phyloP scores from a whole-genome alignment of 2,329 filamentous ascomycete genomes.

The Hypoxylon sp. region DNA sequence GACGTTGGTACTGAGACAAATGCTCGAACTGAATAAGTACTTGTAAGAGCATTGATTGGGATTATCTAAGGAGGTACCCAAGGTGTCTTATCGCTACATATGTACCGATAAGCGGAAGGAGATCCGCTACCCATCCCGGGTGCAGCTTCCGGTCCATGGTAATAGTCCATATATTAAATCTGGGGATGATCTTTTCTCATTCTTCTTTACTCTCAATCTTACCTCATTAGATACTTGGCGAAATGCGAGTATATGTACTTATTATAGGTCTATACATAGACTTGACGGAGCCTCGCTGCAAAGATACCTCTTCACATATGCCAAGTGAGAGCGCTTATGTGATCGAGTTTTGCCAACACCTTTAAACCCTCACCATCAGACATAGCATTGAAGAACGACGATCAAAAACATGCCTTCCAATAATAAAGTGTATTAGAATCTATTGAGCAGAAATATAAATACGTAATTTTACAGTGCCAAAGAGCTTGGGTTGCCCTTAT shows the following conservation, averaged over 20 bases:
- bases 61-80: neutral
- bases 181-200: neutral
- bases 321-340: neutral
- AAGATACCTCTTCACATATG: neutral
- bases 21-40: neutral
- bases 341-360: neutral
- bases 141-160: neutral
- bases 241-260: neutral
- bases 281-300: neutral
- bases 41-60: neutral
- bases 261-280: neutral
- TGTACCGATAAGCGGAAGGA: conserved; percentile 14
- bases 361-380: neutral
- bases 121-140: neutral
- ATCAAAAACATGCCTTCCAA: neutral
- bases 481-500: neutral
- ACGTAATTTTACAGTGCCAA: neutral
- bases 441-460: neutral
- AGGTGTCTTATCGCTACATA: conserved; percentile 11
- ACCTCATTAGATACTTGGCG: neutral
- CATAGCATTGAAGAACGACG: neutral
- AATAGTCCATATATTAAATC: too few species aligned
- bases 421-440: neutral
- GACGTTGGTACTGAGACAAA: conserved; percentile 10
- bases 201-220: neutral